Percentiles rank a stretch among this genome's conserved stretches.
These are phyloP conservation scores for Viola odorata DNA, from an alignment of 345 rosid species.

Conservation along the genomic window DNA sequence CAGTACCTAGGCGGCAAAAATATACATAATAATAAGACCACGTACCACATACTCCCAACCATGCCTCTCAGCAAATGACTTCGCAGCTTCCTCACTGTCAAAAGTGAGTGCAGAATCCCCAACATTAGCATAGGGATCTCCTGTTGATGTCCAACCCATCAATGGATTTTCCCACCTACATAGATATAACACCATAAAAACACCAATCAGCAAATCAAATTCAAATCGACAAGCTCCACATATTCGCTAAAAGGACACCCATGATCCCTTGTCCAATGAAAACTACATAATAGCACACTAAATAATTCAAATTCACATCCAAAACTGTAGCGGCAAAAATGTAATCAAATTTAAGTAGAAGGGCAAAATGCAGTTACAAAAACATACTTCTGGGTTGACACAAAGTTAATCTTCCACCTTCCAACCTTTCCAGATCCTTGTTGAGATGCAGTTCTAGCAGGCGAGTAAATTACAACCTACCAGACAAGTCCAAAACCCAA, in stretches of 20 bases:
- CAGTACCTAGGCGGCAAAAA: not conserved
- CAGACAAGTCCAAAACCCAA: slow-evolving; percentile 5
- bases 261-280: not conserved
- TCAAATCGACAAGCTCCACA: not conserved
- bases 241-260: not conserved
- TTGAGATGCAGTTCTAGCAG: slow-evolving; percentile 90
- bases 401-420: slow-evolving; percentile 84
- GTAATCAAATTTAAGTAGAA: not conserved
- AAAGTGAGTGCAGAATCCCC: slow-evolving; percentile 81
- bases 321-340: not conserved
- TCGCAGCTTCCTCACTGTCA: slow-evolving; percentile 78
- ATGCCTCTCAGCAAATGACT: slow-evolving; percentile 76
- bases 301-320: not conserved
- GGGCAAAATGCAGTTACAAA: not conserved
- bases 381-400: slow-evolving; percentile 82
- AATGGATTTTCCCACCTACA: slow-evolving; percentile 97
- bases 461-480: slow-evolving; percentile 86
- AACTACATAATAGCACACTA: not conserved
- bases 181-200: not conserved
- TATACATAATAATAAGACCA: not conserved
- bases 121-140: slow-evolving; percentile 97
- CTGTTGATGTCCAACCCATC: slow-evolving; percentile 99
- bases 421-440: slow-evolving; percentile 98
- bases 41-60: slow-evolving; percentile 88
- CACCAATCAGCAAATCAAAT: not conserved